A percentile compares a stretch with the other conserved stretches of the same genome.
phyloP scores from a whole-genome alignment of 208 protist species.

The Leishmania mexicana region DNA sequence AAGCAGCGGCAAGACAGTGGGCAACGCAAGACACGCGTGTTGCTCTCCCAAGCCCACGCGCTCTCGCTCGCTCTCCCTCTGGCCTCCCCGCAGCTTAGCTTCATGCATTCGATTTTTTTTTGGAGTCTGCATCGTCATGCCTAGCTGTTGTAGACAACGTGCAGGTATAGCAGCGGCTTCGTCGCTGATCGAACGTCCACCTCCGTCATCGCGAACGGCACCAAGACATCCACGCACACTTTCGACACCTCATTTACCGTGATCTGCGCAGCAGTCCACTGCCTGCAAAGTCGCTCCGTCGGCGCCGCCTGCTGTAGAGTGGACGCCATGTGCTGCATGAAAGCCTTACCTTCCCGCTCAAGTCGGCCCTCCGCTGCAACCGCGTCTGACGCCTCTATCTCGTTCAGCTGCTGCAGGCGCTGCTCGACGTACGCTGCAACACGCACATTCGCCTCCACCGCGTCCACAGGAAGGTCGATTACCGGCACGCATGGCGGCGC shows the following conservation, averaged over 20 bases:
- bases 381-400: background rate
- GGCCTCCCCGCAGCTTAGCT: background rate
- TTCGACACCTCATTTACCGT: conserved; percentile 15
- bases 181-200: conserved; percentile 11
- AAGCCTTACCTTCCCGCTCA: conserved; percentile 8
- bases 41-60: background rate
- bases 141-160: conserved; percentile 7
- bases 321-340: conserved; percentile 10
- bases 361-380: background rate
- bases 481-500: conserved; percentile 48
- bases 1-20: background rate
- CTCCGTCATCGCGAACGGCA: conserved; percentile 43
- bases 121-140: background rate
- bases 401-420: conserved; percentile 20
- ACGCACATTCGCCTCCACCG: conserved; percentile 40
- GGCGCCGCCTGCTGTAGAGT: background rate
- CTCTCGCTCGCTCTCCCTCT: background rate
- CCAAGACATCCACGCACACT: conserved; percentile 32
- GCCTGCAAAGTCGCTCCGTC: background rate
- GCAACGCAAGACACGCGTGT: background rate
- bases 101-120: background rate
- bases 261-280: conserved; percentile 10
- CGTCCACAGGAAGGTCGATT: conserved; percentile 51
- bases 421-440: conserved; percentile 25
- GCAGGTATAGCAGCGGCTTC: conserved; percentile 42